Percentiles rank a stretch among this genome's conserved stretches.
Conservation (phyloP, 176 grass and related monocot genomes). For the Thalia dealbata region DNA sequence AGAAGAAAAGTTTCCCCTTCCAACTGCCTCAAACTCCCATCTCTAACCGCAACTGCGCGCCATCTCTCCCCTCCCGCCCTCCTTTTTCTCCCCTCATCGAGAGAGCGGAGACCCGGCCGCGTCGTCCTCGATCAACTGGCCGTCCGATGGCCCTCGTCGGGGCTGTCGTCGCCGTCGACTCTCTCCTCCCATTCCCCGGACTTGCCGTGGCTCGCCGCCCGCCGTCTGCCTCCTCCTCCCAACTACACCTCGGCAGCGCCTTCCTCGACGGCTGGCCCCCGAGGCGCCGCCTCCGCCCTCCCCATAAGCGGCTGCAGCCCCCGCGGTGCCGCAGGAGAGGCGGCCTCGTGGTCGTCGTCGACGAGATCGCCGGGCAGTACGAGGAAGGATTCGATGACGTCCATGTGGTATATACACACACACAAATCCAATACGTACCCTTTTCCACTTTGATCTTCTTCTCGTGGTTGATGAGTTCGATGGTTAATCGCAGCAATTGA, state of each 20-base stretch:
- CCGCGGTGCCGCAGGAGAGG: conserved; percentile 9
- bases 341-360: conserved; percentile 26
- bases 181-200: not conserved
- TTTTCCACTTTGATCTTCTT: no score
- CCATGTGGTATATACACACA: conserved; percentile 21
- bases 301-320: conserved; percentile 4
- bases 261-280: conserved; percentile 7
- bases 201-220: not conserved
- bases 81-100: not conserved
- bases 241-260: conserved; percentile 1
- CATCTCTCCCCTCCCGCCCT: not conserved
- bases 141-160: not conserved
- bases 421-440: no score
- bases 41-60: not conserved
- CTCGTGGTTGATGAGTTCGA: no score
- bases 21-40: not conserved
- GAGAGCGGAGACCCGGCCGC: not conserved
- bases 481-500: conserved; percentile 63
- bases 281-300: conserved; percentile 5
- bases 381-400: conserved; percentile 56
- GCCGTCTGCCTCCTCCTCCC: not conserved
- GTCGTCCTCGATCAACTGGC: not conserved
- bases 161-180: not conserved
- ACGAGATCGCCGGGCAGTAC: conserved; percentile 48
- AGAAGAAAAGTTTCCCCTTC: not conserved